Percentiles rank a stretch among this genome's conserved stretches.
Conservation (phyloP, 2,329 filamentous ascomycete genomes). For the Aspergillus latus region DNA sequence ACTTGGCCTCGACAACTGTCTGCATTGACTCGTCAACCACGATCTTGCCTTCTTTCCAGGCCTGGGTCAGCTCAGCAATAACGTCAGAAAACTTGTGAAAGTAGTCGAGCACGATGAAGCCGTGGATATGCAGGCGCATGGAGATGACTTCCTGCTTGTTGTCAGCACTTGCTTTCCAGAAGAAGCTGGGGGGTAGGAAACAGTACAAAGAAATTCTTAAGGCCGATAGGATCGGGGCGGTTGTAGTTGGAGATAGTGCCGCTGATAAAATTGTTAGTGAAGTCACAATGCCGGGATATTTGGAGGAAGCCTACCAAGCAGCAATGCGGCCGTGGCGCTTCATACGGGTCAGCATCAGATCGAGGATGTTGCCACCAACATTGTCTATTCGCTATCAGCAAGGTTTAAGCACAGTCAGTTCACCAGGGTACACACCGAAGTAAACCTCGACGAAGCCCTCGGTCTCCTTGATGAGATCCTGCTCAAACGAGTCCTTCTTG, state of each 20-base stretch:
- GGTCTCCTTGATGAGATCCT: constrained; percentile 7
- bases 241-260: constrained; percentile 28
- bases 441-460: constrained; percentile 10
- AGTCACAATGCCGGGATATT: background rate
- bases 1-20: constrained; percentile 48
- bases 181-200: background rate
- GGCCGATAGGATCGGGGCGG: constrained; percentile 5
- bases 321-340: constrained; percentile 18
- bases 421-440: background rate
- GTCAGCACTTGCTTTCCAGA: background rate
- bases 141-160: constrained; percentile 9
- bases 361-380: constrained; percentile 14
- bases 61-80: constrained; percentile 27
- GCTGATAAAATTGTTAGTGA: constrained; percentile 3
- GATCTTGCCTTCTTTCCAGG: constrained; percentile 48
- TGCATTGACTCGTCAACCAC: constrained; percentile 46
- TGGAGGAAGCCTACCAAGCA: constrained; percentile 16
- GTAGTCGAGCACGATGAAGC: constrained; percentile 25
- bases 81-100: constrained; percentile 24
- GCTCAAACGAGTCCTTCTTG: constrained; percentile 7
- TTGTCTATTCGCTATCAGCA: constrained; percentile 5
- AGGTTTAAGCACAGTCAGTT: no score
- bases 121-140: constrained; percentile 22
- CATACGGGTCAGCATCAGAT: constrained; percentile 13
- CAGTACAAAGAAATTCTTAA: constrained; percentile 24